phyloP scores from a whole-genome alignment of 192 early-diverging fungal genomes.

The Endogone sp. region DNA sequence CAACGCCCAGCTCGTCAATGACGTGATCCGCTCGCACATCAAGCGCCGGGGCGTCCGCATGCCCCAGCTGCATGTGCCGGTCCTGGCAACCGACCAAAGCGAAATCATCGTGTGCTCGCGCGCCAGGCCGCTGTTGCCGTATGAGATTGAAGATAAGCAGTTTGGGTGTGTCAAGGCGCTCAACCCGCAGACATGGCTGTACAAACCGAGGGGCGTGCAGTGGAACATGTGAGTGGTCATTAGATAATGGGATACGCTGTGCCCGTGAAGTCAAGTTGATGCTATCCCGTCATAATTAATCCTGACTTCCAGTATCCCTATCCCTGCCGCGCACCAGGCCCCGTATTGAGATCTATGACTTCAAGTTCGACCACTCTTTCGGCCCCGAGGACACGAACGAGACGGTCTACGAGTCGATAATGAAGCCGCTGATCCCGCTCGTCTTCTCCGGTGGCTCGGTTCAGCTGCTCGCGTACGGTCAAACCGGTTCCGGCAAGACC shows the following conservation, averaged over 20 bases:
- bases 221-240: neutral
- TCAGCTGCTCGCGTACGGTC: conserved; percentile 93
- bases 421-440: neutral
- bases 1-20: too few relatives aligned
- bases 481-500: conserved; percentile 97
- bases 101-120: neutral
- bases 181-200: neutral
- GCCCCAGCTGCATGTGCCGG: too few relatives aligned
- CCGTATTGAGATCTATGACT: too few relatives aligned
- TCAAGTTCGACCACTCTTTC: neutral
- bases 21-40: too few relatives aligned
- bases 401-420: neutral
- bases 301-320: too few relatives aligned
- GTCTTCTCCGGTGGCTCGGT: neutral
- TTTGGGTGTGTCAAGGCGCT: neutral
- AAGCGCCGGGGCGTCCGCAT: too few relatives aligned
- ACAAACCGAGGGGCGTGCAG: neutral
- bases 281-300: too few relatives aligned
- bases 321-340: too few relatives aligned
- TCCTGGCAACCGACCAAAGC: too few relatives aligned
- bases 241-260: too few relatives aligned
- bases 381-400: neutral
- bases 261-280: too few relatives aligned
- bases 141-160: neutral
- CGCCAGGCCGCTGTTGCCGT: neutral